Conservation (phyloP, 2,329 filamentous ascomycete genomes). For the Ilyonectria mors-panacis region DNA sequence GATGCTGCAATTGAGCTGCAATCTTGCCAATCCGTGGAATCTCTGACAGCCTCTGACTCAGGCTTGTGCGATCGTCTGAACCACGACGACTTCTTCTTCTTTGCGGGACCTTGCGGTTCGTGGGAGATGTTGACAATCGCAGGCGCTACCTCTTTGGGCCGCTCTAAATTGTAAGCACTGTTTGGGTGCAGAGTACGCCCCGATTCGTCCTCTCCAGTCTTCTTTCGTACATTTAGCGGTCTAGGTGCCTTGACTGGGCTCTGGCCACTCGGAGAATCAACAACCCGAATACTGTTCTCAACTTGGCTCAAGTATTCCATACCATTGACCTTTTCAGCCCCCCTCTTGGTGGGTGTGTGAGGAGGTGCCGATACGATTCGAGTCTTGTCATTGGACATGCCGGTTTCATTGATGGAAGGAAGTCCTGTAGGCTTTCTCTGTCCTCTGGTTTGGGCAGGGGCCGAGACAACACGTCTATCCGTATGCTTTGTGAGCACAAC, state of each 20-base stretch:
- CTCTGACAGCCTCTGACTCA: constrained; percentile 42
- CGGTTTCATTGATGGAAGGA: constrained; percentile 66
- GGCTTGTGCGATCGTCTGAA: constrained; percentile 65
- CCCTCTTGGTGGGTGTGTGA: constrained; percentile 50
- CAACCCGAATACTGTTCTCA: constrained; percentile 69
- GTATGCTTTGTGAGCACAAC: constrained; percentile 52
- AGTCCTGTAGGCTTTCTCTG: constrained; percentile 57
- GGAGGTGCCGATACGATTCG: constrained; percentile 65
- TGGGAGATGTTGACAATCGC: constrained; percentile 21
- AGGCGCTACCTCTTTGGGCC: constrained; percentile 17
- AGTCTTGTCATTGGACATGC: constrained; percentile 52
- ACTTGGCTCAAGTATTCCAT: constrained; percentile 63
- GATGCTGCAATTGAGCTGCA: constrained; percentile 44
- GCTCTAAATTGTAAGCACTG: constrained; percentile 33
- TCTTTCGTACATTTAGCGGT: constrained; percentile 61
- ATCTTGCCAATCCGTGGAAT: constrained; percentile 47
- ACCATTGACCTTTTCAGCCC: constrained; percentile 53
- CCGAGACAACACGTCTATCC: constrained; percentile 66
- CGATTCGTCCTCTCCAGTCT: constrained; percentile 45
- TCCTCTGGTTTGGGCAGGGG: constrained; percentile 62
- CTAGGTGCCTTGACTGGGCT: constrained; percentile 54
- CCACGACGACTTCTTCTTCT: constrained; percentile 67
- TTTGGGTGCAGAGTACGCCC: constrained; percentile 40
- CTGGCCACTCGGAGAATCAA: constrained; percentile 63
- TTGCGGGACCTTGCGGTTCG: constrained; percentile 39